Evolutionary conservation across 225 moss, liverwort and hornwort genomes (phyloP).

Genomic region (Ulota crispa): DNA sequence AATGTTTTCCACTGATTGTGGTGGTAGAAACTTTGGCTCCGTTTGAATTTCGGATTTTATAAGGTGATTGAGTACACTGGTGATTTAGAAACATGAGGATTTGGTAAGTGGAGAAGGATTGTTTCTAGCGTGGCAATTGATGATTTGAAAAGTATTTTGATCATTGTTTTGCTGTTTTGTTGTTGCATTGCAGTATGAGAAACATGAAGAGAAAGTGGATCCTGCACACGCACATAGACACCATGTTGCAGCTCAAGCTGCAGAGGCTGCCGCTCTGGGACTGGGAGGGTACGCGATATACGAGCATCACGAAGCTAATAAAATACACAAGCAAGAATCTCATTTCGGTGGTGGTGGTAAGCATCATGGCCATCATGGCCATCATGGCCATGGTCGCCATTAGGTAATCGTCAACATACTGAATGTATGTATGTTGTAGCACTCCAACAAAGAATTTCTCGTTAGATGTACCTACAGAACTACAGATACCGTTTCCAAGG

Average conservation of each 20-base stretch:
- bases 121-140: neutral
- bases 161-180: neutral
- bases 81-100: neutral
- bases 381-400: neutral
- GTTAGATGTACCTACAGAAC: too few species aligned
- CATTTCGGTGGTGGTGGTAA: neutral
- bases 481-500: too few species aligned
- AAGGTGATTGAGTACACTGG: neutral
- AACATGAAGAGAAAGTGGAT: slow-evolving; percentile 23
- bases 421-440: neutral
- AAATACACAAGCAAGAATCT: neutral
- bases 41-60: neutral
- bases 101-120: neutral
- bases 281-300: neutral
- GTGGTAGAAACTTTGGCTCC: neutral
- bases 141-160: neutral
- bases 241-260: slow-evolving; percentile 14
- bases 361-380: neutral
- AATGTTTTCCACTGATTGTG: neutral
- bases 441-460: neutral
- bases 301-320: neutral
- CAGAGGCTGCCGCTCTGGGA: slow-evolving; percentile 17
- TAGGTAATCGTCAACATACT: neutral
- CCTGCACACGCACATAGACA: slow-evolving; percentile 17
- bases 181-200: neutral